Evolutionary conservation across 139 green algal species (phyloP).

Genomic region (Haematococcus lacustris): DNA sequence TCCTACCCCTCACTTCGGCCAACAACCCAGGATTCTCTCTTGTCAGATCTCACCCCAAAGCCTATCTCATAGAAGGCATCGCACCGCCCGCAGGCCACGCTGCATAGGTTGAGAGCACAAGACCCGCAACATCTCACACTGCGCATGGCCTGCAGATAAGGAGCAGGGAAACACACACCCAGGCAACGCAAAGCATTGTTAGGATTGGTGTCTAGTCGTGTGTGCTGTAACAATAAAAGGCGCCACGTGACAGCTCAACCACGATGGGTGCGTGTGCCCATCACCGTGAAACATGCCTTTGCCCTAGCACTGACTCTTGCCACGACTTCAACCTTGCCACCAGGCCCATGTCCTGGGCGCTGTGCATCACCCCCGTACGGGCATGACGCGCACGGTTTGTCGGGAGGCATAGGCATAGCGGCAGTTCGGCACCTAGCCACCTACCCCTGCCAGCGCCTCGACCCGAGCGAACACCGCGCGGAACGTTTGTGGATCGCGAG

Average conservation of each 20-base stretch:
- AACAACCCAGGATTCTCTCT: no score
- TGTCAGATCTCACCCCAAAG: no score
- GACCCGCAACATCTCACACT: conserved; percentile 81
- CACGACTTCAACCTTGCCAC: neutral
- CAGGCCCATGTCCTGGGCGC: neutral
- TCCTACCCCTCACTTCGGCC: no score
- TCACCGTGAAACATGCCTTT: neutral
- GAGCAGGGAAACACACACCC: neutral
- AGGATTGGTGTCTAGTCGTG: neutral
- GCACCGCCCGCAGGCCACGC: conserved; percentile 72
- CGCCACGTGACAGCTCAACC: neutral
- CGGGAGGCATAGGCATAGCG: neutral
- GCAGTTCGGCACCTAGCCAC: neutral
- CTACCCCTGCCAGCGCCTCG: conserved; percentile 29
- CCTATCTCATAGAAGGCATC: conserved; percentile 93
- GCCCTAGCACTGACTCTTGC: neutral
- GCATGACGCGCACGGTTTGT: no score
- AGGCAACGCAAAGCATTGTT: neutral
- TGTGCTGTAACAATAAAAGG: neutral
- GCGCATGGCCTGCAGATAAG: conserved; percentile 7
- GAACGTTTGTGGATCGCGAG: conserved; percentile 58
- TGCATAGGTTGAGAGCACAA: conserved; percentile 81
- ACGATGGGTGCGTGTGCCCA: neutral
- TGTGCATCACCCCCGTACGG: neutral
- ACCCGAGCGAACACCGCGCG: conserved; percentile 72